Evolutionary conservation across 495 filamentous ascomycete species (phyloP).

Genomic region (Glutinoglossum americanum): DNA sequence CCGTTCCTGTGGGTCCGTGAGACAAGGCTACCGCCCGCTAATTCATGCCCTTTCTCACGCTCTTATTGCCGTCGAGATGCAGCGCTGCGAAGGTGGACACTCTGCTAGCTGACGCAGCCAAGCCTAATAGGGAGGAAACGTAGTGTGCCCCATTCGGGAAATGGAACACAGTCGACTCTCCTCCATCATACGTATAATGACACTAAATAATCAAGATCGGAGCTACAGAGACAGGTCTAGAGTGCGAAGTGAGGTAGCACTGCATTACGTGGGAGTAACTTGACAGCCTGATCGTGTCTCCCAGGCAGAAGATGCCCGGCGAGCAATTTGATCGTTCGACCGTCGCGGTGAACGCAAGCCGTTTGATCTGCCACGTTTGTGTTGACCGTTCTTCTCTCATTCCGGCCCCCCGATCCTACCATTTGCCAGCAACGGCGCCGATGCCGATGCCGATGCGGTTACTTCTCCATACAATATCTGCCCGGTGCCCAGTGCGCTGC

Average conservation of each 20-base stretch:
- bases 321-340: background rate
- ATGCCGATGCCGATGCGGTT: background rate
- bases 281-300: background rate
- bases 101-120: background rate
- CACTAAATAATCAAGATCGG: no score
- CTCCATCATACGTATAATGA: no score
- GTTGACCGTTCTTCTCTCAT: background rate
- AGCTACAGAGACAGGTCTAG: background rate
- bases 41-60: background rate
- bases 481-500: background rate
- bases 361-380: conserved; percentile 3
- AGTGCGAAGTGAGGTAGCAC: background rate
- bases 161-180: no score
- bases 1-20: background rate
- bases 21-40: background rate
- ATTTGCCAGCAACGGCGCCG: background rate
- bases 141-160: background rate
- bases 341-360: background rate
- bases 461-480: background rate
- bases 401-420: background rate
- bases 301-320: background rate
- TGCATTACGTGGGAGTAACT: background rate
- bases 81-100: background rate
- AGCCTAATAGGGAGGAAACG: background rate
- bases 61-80: background rate